Percentiles rank a stretch among this genome's conserved stretches.
Conservation (phyloP, 352 stramenopile genomes). For the Phytophthora pistaciae region DNA sequence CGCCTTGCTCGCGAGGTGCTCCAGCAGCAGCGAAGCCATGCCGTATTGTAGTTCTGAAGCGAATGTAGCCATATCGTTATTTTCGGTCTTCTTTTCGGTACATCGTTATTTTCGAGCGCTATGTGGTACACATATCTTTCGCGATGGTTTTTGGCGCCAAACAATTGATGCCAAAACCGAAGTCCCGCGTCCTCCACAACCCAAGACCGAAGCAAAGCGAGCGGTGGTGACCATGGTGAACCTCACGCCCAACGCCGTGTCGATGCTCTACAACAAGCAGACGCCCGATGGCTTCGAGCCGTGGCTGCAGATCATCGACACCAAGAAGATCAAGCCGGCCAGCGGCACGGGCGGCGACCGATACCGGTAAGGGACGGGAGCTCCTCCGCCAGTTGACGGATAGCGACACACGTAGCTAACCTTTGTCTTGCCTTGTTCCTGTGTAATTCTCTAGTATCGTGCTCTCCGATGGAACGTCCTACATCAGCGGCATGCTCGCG, state of each 20-base stretch:
- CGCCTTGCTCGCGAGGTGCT: conserved; percentile 66
- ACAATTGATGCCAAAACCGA: background rate
- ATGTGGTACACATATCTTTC: background rate
- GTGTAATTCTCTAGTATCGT: conserved; percentile 52
- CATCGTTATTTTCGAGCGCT: background rate
- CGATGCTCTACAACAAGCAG: conserved; percentile 89
- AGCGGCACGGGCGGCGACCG: conserved; percentile 78
- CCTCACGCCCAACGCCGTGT: conserved; percentile 85
- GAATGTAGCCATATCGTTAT: background rate
- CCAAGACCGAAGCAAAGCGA: background rate
- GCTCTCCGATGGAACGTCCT: conserved; percentile 81
- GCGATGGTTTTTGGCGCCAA: conserved; percentile 39
- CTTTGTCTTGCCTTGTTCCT: conserved; percentile 6
- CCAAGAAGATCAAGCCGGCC: conserved; percentile 88
- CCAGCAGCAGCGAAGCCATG: conserved; percentile 83
- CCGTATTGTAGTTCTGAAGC: background rate
- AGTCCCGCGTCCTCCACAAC: conserved; percentile 11
- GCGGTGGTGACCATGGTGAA: conserved; percentile 66
- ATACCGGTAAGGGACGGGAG: conserved; percentile 54
- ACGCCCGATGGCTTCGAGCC: conserved; percentile 87
- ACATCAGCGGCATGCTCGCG: conserved; percentile 90
- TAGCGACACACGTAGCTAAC: conserved; percentile 4
- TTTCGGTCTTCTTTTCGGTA: background rate
- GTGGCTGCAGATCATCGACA: conserved; percentile 90
- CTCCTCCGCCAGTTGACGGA: conserved; percentile 1